Conservation (phyloP, 2,329 filamentous ascomycete genomes). For the Xylaria sp. region DNA sequence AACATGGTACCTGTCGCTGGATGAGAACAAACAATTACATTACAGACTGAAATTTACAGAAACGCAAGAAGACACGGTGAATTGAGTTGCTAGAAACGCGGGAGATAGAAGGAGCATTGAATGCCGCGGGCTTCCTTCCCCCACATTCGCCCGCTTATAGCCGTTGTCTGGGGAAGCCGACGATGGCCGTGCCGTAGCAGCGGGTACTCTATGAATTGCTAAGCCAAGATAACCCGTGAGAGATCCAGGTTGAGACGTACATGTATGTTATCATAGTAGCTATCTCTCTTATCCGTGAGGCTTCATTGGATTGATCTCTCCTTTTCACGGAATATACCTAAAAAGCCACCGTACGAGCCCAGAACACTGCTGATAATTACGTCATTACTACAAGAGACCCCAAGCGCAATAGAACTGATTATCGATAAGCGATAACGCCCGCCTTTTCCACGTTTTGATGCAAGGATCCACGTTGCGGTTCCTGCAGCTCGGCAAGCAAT, state of each 20-base stretch:
- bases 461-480: conserved; percentile 36
- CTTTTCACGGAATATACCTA: background rate
- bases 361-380: background rate
- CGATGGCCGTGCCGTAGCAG: conserved; percentile 36
- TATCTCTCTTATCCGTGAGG: too few species aligned
- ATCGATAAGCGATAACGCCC: conserved; percentile 33
- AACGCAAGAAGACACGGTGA: conserved; percentile 22
- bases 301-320: background rate
- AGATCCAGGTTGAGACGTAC: too few species aligned
- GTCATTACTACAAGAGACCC: background rate
- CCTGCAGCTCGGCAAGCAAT: conserved; percentile 38
- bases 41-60: conserved; percentile 8
- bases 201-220: background rate
- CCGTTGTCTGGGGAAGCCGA: conserved; percentile 46
- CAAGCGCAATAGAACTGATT: conserved; percentile 6
- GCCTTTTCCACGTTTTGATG: background rate
- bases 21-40: background rate
- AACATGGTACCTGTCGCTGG: conserved; percentile 60
- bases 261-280: too few species aligned
- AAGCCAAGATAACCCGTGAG: too few species aligned
- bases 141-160: conserved; percentile 47
- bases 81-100: conserved; percentile 23
- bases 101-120: conserved; percentile 26
- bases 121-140: conserved; percentile 31
- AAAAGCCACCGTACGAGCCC: background rate